Evolutionary conservation across 768 basidiomycete species (phyloP), one percentile per base, ranked within the genome.

Genomic region (Termitomyces sp.): DNA sequence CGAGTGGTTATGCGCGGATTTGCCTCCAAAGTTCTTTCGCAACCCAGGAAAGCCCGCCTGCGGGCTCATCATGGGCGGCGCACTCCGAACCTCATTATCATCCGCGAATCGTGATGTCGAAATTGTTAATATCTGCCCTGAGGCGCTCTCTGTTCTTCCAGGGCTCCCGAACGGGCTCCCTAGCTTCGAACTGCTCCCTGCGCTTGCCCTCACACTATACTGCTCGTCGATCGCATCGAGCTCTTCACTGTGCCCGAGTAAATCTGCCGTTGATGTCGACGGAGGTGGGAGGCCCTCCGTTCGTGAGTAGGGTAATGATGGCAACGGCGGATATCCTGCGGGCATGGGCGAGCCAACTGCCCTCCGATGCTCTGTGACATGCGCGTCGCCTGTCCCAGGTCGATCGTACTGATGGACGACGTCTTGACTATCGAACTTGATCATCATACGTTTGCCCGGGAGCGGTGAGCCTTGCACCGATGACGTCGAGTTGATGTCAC

Each of bases 361-460:
- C 20, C 71, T 70, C 20, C 82, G 74, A 56, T 78, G 81, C 56
- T 82, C 79, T 26, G 71, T 77, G 33, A 79, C 76, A 46, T 73
- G 64, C 26, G 76, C 70, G 24, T 74, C 73, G 7, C 79, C 79
- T 18, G 72, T 76, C 7, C 86, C 85, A 13, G 85, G 79, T 4
- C 81, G 76, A 14, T 79, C 82, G 67, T 93, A 93, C 55, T 84
- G 83, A 68, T 93, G 90, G 43, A 91, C 83, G 13, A 91, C 66
- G 57, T 92, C 89, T 65, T 88, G 77, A 32, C 77, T 76, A 43
- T 82, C 88, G 63, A 93, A 94, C 68, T 91, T 93, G 80, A 94
- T 86, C 39, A 86, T 82, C 52, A 84, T 82, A 26, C 73, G 73
- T 67, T 81, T 80, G 24, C 65, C 71, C 27, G 68, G 64, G 32